Evolutionary conservation across 2,329 filamentous ascomycete species (phyloP).

Genomic region (Trichoderma cornu-damae): DNA sequence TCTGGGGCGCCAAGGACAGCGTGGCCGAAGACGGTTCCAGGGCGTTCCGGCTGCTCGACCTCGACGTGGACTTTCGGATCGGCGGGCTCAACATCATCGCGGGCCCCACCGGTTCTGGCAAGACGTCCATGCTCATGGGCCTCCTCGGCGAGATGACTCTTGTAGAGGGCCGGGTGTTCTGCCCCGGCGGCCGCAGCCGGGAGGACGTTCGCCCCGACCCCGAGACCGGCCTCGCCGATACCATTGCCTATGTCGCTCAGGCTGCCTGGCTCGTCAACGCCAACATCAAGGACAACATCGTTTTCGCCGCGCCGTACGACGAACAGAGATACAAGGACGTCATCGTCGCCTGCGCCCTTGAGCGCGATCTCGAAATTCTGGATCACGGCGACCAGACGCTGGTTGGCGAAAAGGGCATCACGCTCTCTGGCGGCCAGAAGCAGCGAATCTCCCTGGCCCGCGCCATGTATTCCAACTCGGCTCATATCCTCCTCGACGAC

Average conservation of each 20-base stretch:
- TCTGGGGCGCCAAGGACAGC: slow-evolving; percentile 73
- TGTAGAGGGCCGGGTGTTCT: slow-evolving; percentile 70
- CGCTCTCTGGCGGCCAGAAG: slow-evolving; percentile 93
- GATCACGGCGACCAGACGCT: slow-evolving; percentile 89
- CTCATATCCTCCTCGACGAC: slow-evolving; percentile 87
- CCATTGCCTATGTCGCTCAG: slow-evolving; percentile 92
- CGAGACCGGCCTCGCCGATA: slow-evolving; percentile 81
- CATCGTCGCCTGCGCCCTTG: slow-evolving; percentile 82
- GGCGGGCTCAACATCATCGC: slow-evolving; percentile 89
- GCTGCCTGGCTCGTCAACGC: slow-evolving; percentile 96
- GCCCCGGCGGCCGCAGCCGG: slow-evolving; percentile 79
- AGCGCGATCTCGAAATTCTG: slow-evolving; percentile 86
- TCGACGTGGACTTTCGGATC: slow-evolving; percentile 76
- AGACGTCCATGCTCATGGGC: slow-evolving; percentile 94
- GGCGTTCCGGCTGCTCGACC: slow-evolving; percentile 75
- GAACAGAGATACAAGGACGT: slow-evolving; percentile 81
- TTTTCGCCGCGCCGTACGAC: slow-evolving; percentile 79
- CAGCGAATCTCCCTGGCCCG: slow-evolving; percentile 95
- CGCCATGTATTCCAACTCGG: slow-evolving; percentile 91
- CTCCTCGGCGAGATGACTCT: slow-evolving; percentile 93
- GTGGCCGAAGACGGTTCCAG: slow-evolving; percentile 60
- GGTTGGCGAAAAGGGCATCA: slow-evolving; percentile 96
- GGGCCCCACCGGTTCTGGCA: slow-evolving; percentile 89
- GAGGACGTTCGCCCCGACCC: slow-evolving; percentile 79
- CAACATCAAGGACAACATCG: slow-evolving; percentile 91